Evolutionary conservation across 202 grass and related monocot species (phyloP).

Genomic region (Zoysia matrella): DNA sequence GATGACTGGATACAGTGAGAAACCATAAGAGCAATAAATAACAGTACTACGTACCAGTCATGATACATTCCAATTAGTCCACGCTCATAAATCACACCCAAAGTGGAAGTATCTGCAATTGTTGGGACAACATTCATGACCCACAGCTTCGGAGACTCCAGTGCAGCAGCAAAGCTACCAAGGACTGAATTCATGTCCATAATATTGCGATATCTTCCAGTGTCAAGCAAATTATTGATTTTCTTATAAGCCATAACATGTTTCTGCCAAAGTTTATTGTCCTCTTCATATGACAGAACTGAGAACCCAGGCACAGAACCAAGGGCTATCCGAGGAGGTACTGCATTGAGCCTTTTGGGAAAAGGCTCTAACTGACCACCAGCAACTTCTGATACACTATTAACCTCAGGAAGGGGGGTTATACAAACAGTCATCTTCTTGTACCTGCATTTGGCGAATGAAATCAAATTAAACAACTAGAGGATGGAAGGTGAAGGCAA

Average conservation of each 20-base stretch:
- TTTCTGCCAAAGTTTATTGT: constrained; percentile 80
- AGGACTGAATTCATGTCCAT: constrained; percentile 95
- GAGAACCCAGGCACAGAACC: constrained; percentile 57
- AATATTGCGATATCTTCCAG: constrained; percentile 81
- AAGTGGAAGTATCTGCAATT: constrained; percentile 57
- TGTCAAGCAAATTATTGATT: constrained; percentile 65
- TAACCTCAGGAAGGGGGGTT: constrained; percentile 62
- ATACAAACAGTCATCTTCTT: constrained; percentile 88
- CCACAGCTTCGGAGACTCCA: constrained; percentile 76
- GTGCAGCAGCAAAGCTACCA: constrained; percentile 82
- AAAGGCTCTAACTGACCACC: constrained; percentile 69
- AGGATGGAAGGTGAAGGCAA: constrained; percentile 2
- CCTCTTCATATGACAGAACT: constrained; percentile 58
- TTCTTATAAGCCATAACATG: constrained; percentile 76
- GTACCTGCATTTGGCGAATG: constrained; percentile 63
- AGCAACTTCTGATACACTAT: constrained; percentile 54
- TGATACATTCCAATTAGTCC: constrained; percentile 97
- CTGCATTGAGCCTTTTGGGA: constrained; percentile 68
- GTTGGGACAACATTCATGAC: constrained; percentile 92
- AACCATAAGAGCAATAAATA: constrained; percentile 18
- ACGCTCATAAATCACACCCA: constrained; percentile 90
- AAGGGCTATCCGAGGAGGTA: constrained; percentile 72
- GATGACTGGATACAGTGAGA: not conserved
- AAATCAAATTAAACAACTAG: constrained; percentile 12
- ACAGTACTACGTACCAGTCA: constrained; percentile 71